Evolutionary conservation across 805 yeast species (phyloP).

Genomic region (Candida alai): DNA sequence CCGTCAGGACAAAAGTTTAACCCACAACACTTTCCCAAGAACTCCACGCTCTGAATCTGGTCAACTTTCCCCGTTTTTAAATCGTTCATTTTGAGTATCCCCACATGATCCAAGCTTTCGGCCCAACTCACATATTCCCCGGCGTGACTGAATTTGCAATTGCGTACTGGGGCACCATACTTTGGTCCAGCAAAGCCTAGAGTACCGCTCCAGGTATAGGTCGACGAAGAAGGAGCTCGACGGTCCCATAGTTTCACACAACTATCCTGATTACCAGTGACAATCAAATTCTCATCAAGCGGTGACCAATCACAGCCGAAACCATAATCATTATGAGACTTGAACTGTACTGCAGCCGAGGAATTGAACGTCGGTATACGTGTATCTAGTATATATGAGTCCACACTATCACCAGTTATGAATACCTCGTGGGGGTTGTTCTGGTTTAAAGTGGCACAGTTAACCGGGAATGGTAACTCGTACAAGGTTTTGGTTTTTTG

Average conservation of each 20-base stretch:
- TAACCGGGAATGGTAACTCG: slow-evolving; percentile 43
- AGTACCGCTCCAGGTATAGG: slow-evolving; percentile 35
- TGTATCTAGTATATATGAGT: slow-evolving; percentile 43
- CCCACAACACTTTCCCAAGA: slow-evolving; percentile 59
- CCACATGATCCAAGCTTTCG: slow-evolving; percentile 57
- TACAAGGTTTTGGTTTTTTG: slow-evolving; percentile 16
- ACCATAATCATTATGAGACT: slow-evolving; percentile 53
- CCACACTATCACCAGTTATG: slow-evolving; percentile 49
- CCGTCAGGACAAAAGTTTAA: slow-evolving; percentile 44
- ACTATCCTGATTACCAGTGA: slow-evolving; percentile 62
- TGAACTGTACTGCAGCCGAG: slow-evolving; percentile 2
- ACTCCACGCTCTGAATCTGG: slow-evolving; percentile 46
- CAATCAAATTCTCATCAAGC: slow-evolving; percentile 36
- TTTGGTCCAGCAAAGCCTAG: slow-evolving; percentile 19
- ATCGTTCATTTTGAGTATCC: slow-evolving; percentile 40
- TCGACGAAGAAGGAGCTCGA: slow-evolving; percentile 26
- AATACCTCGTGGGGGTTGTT: slow-evolving; percentile 33
- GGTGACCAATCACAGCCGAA: slow-evolving; percentile 60
- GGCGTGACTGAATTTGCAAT: slow-evolving; percentile 44
- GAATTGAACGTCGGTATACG: slow-evolving; percentile 17
- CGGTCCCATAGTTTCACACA: slow-evolving; percentile 52
- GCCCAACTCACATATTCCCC: slow-evolving; percentile 52
- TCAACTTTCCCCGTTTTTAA: slow-evolving; percentile 12
- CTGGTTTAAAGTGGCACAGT: slow-evolving; percentile 45
- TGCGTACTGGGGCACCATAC: slow-evolving; percentile 49